Evolutionary conservation across 2,329 filamentous ascomycete species (phyloP), one percentile per base, ranked within the genome.

Genomic region (Chaetothyriales sp.): DNA sequence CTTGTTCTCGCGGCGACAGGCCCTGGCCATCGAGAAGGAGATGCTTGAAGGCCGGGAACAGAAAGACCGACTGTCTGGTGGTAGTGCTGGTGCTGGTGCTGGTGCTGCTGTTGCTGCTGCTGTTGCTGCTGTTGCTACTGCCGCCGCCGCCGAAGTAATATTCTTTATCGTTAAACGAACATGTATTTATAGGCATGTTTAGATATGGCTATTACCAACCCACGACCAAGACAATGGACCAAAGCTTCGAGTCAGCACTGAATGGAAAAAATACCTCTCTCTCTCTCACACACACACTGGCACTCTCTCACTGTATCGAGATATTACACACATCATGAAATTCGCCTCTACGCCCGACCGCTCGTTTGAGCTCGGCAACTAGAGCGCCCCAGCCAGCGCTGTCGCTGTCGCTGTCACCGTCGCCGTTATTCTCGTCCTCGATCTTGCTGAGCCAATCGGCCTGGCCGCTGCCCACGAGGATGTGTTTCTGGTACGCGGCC

Each of bases 11-110:
- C 10, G 32, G 32, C 12, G 32, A 39, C 0, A 82, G 80, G 10
- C 15, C 10, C 0, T 83, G 80, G 10, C 15, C 10, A 15, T 39
- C 32, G 32, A 39, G 32, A 15, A 39, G 15, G 15, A 94, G 72
- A 65, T 88, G 88, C 67, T 81, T 82, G 73, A 95, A 95, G 64
- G 79, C 81, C 2, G 89, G 89, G 28, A 95, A 78, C 18, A 95
- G 73, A 62, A 90, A 84, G 1, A 77, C 84, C 1, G 83, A 87
- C 0, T 20, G 42, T 46, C 42, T 15, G 32, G 10, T 15, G 32
- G 10, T 15, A 4, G 32, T 15, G 32, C 8, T 5, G 28, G 45
- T 9, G 20, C 6, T 44, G 12, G 12, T 18, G 19, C 8, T 57
- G 51, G 36, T 49, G 44, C 46, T 32, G 19, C 3, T 57, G 50